A percentile compares a stretch with the other conserved stretches of the same genome.
These are phyloP conservation scores for Metarhizium album DNA, from an alignment of 2,329 filamentous ascomycete species.

Conservation along the genomic window DNA sequence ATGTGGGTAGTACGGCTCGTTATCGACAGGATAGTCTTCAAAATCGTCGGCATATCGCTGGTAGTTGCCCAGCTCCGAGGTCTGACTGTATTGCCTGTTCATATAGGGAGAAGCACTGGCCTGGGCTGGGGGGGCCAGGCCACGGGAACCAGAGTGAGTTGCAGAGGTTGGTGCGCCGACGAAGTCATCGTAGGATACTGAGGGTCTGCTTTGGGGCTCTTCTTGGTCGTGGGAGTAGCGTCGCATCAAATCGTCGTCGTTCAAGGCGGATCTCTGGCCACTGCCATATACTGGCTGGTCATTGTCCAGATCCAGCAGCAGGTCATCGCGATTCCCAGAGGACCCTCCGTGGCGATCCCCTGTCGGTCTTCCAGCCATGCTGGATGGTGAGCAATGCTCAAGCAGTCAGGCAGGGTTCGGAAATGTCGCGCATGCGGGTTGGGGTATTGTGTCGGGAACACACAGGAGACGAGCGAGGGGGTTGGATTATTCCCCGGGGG, in stretches of 20 bases:
- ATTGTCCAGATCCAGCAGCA: constrained; percentile 66
- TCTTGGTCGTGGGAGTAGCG: constrained; percentile 63
- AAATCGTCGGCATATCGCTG: constrained; percentile 81
- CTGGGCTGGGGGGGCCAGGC: constrained; percentile 10
- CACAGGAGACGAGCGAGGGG: background rate
- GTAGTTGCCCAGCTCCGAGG: constrained; percentile 77
- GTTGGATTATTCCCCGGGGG: background rate
- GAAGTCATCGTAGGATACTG: constrained; percentile 90
- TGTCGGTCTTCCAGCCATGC: constrained; percentile 50
- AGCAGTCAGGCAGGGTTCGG: constrained; percentile 18
- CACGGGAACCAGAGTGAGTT: constrained; percentile 26
- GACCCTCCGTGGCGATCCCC: constrained; percentile 38
- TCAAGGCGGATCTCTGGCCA: constrained; percentile 66
- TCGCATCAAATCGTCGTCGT: constrained; percentile 70
- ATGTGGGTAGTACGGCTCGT: constrained; percentile 74
- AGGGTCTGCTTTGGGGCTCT: constrained; percentile 55
- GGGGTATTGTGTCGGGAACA: constrained; percentile 5
- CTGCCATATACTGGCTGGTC: constrained; percentile 61
- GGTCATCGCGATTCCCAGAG: constrained; percentile 41
- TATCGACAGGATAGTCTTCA: constrained; percentile 72
- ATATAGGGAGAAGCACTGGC: constrained; percentile 31
- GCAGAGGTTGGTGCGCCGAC: constrained; percentile 53
- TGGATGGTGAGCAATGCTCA: constrained; percentile 29
- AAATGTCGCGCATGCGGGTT: constrained; percentile 23
- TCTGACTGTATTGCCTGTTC: constrained; percentile 54